Evolutionary conservation across 495 filamentous ascomycete genomes (phyloP).

Genomic region (Tuber microsphaerosporum): DNA sequence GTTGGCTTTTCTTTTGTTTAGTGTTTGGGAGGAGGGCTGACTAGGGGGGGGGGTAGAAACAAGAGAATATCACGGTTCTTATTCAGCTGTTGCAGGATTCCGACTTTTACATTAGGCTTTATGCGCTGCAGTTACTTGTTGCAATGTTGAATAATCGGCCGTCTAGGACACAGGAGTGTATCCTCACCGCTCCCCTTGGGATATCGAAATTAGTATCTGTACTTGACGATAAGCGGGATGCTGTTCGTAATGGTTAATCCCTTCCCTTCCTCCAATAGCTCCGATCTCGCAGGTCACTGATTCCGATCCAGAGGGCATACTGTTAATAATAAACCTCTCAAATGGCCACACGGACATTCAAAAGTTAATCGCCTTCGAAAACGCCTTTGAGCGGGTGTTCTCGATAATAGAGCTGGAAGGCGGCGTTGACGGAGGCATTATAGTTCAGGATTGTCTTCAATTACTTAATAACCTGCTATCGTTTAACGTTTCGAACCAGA

Average conservation of each 20-base stretch:
- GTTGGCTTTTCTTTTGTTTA: conserved; percentile 44
- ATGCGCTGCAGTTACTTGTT: conserved; percentile 81
- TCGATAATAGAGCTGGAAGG: conserved; percentile 74
- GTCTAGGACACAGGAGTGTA: conserved; percentile 91
- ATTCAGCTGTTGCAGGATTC: conserved; percentile 77
- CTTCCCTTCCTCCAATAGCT: conserved; percentile 41
- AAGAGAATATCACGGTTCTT: conserved; percentile 92
- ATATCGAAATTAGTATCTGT: conserved; percentile 77
- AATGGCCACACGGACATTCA: conserved; percentile 73
- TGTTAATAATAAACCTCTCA: conserved; percentile 63
- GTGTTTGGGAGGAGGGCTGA: conserved; percentile 2
- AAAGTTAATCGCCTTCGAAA: conserved; percentile 90
- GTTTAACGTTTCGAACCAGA: conserved; percentile 85
- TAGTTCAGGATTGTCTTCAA: conserved; percentile 90
- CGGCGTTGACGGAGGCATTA: conserved; percentile 71
- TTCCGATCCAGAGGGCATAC: conserved; percentile 52
- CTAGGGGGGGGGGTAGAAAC: conserved; percentile 57
- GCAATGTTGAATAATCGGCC: conserved; percentile 80
- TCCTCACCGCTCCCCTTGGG: conserved; percentile 77
- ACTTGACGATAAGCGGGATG: conserved; percentile 79
- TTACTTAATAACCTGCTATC: conserved; percentile 84
- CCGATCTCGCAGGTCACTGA: neutral
- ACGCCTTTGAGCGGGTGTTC: conserved; percentile 83
- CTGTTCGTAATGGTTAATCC: conserved; percentile 72
- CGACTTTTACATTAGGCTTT: conserved; percentile 90